Conservation (phyloP, 306 rosid species). For the Gastrolobium villosum region DNA sequence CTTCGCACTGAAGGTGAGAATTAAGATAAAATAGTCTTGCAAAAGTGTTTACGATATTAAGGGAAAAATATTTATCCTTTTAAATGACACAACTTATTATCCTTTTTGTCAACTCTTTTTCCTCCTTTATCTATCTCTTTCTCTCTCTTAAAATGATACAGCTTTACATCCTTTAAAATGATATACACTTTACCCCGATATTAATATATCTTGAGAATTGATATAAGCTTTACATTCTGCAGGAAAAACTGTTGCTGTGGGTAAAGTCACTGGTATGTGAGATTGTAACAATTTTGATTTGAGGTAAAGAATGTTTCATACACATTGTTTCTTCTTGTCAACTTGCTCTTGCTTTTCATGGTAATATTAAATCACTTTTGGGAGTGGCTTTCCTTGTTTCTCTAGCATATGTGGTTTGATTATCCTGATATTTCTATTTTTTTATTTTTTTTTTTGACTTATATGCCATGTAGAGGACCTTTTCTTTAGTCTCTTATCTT, state of each 20-base stretch:
- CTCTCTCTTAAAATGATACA: too few relatives aligned
- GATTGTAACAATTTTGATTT: slow-evolving; percentile 73
- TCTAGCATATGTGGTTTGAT: slow-evolving; percentile 6
- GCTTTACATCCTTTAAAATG: too few relatives aligned
- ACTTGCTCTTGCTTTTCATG: neutral
- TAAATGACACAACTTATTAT: too few relatives aligned
- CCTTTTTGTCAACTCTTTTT: too few relatives aligned
- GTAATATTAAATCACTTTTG: too few relatives aligned
- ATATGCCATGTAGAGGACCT: slow-evolving; percentile 1
- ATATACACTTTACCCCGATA: too few relatives aligned
- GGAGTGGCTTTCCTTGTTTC: slow-evolving; percentile 5
- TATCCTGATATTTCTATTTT: neutral
- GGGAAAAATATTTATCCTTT: too few relatives aligned
- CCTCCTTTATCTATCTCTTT: too few relatives aligned
- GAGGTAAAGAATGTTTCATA: slow-evolving; percentile 57
- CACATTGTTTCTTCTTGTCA: slow-evolving; percentile 38
- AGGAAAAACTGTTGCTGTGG: slow-evolving; percentile 97
- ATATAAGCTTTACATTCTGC: slow-evolving; percentile 36
- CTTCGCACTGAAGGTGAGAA: slow-evolving; percentile 93
- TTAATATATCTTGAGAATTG: slow-evolving; percentile 3
- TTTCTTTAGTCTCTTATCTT: slow-evolving; percentile 15
- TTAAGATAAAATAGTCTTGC: slow-evolving; percentile 24
- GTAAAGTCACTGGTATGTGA: slow-evolving; percentile 79
- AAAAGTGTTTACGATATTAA: slow-evolving; percentile 6
- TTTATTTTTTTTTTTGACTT: neutral